A percentile compares a stretch with the other conserved stretches of the same genome.
phyloP scores from a whole-genome alignment of 2,329 filamentous ascomycete genomes.

The Neoscytalidium dimidiatum region DNA sequence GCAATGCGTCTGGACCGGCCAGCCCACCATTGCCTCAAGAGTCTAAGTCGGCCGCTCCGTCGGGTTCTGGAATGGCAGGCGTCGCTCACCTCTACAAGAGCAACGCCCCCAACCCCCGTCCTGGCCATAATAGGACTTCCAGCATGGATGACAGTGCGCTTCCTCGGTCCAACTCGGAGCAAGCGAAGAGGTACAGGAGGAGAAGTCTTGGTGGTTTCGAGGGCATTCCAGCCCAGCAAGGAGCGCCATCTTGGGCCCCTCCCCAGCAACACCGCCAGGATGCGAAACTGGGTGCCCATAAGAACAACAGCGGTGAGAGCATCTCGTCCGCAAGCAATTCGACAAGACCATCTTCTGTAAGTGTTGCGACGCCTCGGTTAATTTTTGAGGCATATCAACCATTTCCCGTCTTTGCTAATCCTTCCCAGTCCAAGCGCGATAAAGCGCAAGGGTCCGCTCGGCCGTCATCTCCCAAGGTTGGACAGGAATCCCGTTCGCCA shows the following conservation, averaged over 20 bases:
- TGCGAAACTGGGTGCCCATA: constrained; percentile 33
- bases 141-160: constrained; percentile 73
- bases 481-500: constrained; percentile 19
- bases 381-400: background rate
- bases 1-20: constrained; percentile 6
- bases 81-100: constrained; percentile 55
- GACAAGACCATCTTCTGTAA: constrained; percentile 35
- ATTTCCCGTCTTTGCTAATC: background rate
- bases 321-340: constrained; percentile 34
- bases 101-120: constrained; percentile 31
- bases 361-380: constrained; percentile 15
- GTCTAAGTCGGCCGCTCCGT: constrained; percentile 47
- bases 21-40: constrained; percentile 14
- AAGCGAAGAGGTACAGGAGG: constrained; percentile 75
- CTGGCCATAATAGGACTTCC: constrained; percentile 57
- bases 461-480: constrained; percentile 12
- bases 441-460: constrained; percentile 8
- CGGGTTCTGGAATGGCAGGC: constrained; percentile 56
- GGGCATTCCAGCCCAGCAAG: constrained; percentile 28
- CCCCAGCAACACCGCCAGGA: constrained; percentile 27
- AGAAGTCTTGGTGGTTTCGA: constrained; percentile 76
- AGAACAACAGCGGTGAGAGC: constrained; percentile 40
- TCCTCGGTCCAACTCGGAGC: constrained; percentile 62
- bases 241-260: constrained; percentile 22
- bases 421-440: constrained; percentile 12